phyloP scores from a whole-genome alignment of 139 green algal species.

The Penium margaritaceum region DNA sequence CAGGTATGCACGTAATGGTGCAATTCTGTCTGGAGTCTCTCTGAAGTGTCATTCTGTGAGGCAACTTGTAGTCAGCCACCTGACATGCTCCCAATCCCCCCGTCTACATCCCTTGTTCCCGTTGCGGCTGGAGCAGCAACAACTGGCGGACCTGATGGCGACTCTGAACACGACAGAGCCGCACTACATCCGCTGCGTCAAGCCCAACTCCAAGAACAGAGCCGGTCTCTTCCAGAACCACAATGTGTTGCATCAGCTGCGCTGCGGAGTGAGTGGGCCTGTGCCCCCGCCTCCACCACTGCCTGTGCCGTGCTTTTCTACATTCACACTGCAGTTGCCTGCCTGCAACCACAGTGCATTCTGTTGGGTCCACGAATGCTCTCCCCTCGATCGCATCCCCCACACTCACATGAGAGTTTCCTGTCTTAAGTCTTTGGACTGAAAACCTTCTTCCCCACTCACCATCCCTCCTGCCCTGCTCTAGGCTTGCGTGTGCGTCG shows the following conservation, averaged over 20 bases:
- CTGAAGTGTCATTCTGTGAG: too few relatives aligned
- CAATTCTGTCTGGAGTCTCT: too few relatives aligned
- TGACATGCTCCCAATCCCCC: too few relatives aligned
- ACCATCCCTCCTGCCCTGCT: background rate
- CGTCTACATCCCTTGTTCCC: too few relatives aligned
- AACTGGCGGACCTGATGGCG: constrained; percentile 87
- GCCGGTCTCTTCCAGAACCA: constrained; percentile 78
- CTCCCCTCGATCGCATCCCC: background rate
- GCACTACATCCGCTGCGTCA: constrained; percentile 99
- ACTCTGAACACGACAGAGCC: constrained; percentile 82
- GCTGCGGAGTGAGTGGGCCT: constrained; percentile 64
- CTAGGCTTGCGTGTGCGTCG: too few relatives aligned
- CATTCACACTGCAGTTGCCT: too few relatives aligned
- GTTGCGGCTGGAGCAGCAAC: too few relatives aligned
- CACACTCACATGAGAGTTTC: background rate
- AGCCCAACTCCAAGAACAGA: constrained; percentile 79
- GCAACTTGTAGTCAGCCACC: too few relatives aligned
- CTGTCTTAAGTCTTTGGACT: background rate
- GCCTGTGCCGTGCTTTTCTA: background rate
- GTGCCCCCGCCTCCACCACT: background rate
- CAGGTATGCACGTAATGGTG: too few relatives aligned
- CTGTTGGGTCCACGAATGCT: background rate
- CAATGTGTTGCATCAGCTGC: constrained; percentile 93
- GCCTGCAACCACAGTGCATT: too few relatives aligned
- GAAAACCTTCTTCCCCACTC: background rate